phyloP scores from a whole-genome alignment of 345 rosid species.

The Eucalyptus curtisii region DNA sequence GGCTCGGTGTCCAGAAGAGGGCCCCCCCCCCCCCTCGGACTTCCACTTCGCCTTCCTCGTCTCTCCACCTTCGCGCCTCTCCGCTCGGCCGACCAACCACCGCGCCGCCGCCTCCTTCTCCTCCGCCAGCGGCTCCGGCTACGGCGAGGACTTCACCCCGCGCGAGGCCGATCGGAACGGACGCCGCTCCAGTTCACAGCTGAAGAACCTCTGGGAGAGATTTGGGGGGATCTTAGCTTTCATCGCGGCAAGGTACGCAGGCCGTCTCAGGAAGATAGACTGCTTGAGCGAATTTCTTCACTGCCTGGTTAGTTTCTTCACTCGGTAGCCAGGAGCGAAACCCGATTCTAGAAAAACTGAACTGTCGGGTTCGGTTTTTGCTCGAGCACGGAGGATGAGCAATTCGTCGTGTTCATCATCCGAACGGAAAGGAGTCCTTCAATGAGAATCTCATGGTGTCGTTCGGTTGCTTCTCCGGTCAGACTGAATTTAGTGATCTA shows the following conservation, averaged over 20 bases:
- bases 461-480: not conserved
- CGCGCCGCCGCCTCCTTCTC: not conserved
- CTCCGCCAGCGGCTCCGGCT: not conserved
- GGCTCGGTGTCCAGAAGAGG: not conserved
- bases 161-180: not conserved
- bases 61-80: not conserved
- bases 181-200: not conserved
- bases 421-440: not conserved
- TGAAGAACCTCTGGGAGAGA: not conserved
- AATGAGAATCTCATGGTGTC: not conserved
- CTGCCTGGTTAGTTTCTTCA: not conserved
- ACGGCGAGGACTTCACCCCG: not conserved
- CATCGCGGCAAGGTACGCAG: not conserved
- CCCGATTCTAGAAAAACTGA: not conserved
- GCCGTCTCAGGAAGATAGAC: not conserved
- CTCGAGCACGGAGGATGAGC: not conserved
- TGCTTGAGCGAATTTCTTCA: not conserved
- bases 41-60: not conserved
- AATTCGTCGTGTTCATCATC: not conserved
- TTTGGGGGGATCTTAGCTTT: not conserved
- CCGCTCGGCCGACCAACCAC: not conserved
- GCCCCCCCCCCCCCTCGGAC: too few species aligned
- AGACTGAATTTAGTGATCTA: not conserved
- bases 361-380: not conserved
- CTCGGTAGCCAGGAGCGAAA: not conserved